phyloP scores from a whole-genome alignment of 257 asterid species.

The Ligustrum vulgare region DNA sequence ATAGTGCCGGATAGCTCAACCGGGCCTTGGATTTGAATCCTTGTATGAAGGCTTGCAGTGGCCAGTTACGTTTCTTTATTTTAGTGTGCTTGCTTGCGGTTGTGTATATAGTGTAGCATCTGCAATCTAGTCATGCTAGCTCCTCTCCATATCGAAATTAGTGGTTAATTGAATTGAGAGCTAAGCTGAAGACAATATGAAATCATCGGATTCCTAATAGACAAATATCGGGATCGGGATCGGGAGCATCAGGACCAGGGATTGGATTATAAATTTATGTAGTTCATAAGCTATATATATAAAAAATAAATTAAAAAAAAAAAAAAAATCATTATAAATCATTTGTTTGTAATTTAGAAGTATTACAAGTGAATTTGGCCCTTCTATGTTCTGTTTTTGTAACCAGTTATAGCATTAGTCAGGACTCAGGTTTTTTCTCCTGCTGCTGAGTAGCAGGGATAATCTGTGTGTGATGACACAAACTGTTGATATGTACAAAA shows the following conservation, averaged over 20 bases:
- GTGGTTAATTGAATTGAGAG: conserved; percentile 18
- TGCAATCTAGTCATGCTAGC: neutral
- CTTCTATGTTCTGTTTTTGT: too few relatives aligned
- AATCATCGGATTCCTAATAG: conserved; percentile 3
- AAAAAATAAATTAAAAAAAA: neutral
- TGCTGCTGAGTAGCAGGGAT: too few relatives aligned
- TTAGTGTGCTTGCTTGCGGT: conserved; percentile 14
- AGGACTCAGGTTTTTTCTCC: too few relatives aligned
- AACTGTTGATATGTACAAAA: too few relatives aligned
- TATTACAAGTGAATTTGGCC: too few relatives aligned
- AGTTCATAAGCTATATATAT: conserved; percentile 12
- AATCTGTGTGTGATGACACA: too few relatives aligned
- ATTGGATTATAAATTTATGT: conserved; percentile 28
- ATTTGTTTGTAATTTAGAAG: too few relatives aligned
- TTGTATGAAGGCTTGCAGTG: neutral
- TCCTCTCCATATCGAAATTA: neutral
- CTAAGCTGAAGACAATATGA: neutral
- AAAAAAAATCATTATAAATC: conserved; percentile 18
- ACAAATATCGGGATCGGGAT: conserved; percentile 11
- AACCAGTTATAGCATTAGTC: too few relatives aligned
- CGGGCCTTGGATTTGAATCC: neutral
- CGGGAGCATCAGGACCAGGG: conserved; percentile 15
- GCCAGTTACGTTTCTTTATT: neutral
- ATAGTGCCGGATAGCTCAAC: neutral
- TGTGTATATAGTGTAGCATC: conserved; percentile 9